phyloP scores from a whole-genome alignment of 768 basidiomycete species.

The Candolleomyces aberdarensis region DNA sequence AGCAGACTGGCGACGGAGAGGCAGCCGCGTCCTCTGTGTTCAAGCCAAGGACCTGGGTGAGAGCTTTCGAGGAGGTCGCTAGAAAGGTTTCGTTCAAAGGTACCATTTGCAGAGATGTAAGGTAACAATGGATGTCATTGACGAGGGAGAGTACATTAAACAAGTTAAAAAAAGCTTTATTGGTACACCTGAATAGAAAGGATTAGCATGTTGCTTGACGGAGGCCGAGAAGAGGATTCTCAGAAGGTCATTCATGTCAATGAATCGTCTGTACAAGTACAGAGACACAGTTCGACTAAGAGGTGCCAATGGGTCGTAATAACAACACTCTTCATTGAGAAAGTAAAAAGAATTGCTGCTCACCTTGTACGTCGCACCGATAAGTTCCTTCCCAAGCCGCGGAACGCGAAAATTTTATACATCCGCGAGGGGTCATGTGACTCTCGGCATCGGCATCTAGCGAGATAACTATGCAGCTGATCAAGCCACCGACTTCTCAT shows the following conservation, averaged over 20 bases:
- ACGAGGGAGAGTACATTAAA: no score
- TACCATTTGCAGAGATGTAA: no score
- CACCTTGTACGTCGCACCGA: slow-evolving; percentile 15
- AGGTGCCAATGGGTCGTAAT: slow-evolving; percentile 74
- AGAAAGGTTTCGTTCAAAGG: no score
- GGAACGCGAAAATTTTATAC: not conserved
- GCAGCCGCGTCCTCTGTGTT: no score
- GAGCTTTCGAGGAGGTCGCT: no score
- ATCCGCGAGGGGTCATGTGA: slow-evolving; percentile 15
- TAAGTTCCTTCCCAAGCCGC: not conserved
- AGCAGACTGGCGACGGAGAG: no score
- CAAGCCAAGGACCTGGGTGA: no score
- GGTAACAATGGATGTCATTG: no score
- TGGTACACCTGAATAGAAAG: no score
- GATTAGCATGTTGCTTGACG: not conserved
- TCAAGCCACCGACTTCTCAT: slow-evolving; percentile 26
- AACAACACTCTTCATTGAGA: slow-evolving; percentile 81
- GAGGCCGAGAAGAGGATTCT: slow-evolving; percentile 45
- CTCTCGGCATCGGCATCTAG: slow-evolving; percentile 18
- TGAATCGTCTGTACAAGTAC: slow-evolving; percentile 42
- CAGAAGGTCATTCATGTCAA: slow-evolving; percentile 87
- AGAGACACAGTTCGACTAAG: slow-evolving; percentile 74
- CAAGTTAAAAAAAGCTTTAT: no score
- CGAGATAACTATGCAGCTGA: slow-evolving; percentile 29
- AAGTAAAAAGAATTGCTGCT: slow-evolving; percentile 19